A percentile compares a stretch with the other conserved stretches of the same genome.
phyloP scores from a whole-genome alignment of 73 alveolate genomes.

The Paramecium sonneborni region DNA sequence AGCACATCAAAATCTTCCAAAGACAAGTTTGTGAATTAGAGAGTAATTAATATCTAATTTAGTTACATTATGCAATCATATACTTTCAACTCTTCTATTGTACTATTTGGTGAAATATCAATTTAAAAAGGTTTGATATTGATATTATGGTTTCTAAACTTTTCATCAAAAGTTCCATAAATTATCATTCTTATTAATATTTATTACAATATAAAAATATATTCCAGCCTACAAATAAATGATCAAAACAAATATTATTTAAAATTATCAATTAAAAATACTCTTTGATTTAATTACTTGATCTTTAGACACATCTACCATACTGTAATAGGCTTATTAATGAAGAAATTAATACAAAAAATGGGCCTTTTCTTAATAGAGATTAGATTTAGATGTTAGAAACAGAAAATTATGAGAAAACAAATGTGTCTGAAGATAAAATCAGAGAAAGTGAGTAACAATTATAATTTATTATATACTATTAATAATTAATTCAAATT shows the following conservation, averaged over 20 bases:
- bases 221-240: neutral
- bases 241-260: no score
- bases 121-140: neutral
- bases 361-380: no score
- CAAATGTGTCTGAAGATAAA: no score
- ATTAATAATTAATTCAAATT: neutral
- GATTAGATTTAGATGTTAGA: no score
- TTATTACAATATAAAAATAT: neutral
- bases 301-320: no score
- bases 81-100: neutral
- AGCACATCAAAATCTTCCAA: neutral
- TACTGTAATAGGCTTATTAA: no score
- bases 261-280: no score
- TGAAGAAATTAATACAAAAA: no score
- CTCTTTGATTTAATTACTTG: no score
- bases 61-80: neutral
- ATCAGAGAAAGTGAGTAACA: slow-evolving; percentile 9
- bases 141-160: neutral
- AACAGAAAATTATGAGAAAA: no score
- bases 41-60: neutral
- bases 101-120: neutral
- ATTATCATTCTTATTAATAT: neutral
- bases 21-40: neutral
- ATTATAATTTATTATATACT: neutral
- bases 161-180: neutral